Evolutionary conservation across 2,329 filamentous ascomycete genomes (phyloP), one percentile per base, ranked within the genome.

Genomic region (Colletotrichum limetticola): DNA sequence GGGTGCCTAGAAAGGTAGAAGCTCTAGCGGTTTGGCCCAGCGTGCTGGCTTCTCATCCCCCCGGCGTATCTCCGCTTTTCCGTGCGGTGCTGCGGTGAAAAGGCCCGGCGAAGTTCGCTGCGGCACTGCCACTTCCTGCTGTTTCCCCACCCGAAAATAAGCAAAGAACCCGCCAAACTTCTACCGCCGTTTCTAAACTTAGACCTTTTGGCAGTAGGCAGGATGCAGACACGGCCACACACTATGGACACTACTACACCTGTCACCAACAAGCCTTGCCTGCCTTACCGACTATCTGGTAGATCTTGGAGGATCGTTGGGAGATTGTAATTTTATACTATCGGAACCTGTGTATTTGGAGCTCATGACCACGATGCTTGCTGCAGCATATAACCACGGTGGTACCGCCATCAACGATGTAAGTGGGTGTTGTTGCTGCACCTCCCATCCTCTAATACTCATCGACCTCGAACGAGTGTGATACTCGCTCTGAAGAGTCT

Each of bases 51-150:
- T 46, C 37, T 12, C 19, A 32, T 7, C 49, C 49, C 30, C 52
- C 61, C 30, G 30, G 14, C 3, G 19, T 4, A 0, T 37, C 61
- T 1, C 62, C 62, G 28, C 62, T 56, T 56, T 56, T 65, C 62
- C 49, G 62, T 42, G 24, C 62, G 32, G 61, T 37, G 42, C 28
- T 42, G 52, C 62, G 32, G 61, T 37, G 42, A 6, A 49, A 35
- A 22, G 46, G 26, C 26, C 49, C 52, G 52, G 30, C 52, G 62
- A 53, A 42, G 62, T 49, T 52, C 14, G 32, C 46, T 46, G 28
- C 28, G 28, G 62, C 62, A 65, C 49, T 30, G 52, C 62, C 62
- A 65, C 62, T 65, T 56, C 62, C 62, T 55, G 5, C 12, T 32
- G 4, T 57, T 53, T 53, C 46, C 12, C 24, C 62, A 37, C 30